A percentile compares a stretch with the other conserved stretches of the same genome.
Evolutionary conservation across 345 rosid genomes (phyloP).

Genomic region (Leavenworthia alabamica): DNA sequence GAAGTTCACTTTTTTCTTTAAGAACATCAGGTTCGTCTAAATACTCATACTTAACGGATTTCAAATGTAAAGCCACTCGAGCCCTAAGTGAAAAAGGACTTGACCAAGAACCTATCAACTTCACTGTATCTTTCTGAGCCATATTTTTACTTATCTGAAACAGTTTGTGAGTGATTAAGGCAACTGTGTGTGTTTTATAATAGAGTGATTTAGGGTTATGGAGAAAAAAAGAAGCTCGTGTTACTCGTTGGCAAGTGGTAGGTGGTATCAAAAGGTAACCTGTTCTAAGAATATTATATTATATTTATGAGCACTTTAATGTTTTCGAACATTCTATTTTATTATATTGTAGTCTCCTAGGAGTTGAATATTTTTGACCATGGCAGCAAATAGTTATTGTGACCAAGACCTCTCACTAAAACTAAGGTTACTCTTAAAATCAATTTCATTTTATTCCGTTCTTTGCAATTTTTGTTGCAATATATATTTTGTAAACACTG

Average conservation of each 20-base stretch:
- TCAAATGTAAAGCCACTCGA: constrained; percentile 60
- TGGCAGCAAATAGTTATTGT: not conserved
- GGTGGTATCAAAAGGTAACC: not conserved
- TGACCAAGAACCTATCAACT: constrained; percentile 56
- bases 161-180: not conserved
- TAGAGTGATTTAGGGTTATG: not conserved
- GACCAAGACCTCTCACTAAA: not conserved
- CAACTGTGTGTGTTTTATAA: not conserved
- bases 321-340: not conserved
- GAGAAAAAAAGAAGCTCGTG: not conserved
- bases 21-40: constrained; percentile 42
- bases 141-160: not conserved
- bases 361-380: not conserved
- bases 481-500: not conserved
- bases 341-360: not conserved
- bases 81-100: constrained; percentile 68
- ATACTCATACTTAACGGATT: constrained; percentile 52
- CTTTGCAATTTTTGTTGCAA: constrained; percentile 22
- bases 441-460: not conserved
- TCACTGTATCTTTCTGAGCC: constrained; percentile 30
- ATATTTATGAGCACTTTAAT: not conserved
- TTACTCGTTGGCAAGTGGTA: not conserved
- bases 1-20: constrained; percentile 51
- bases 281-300: not conserved
- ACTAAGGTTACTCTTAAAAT: not conserved